These are phyloP conservation scores for Ustilago curta DNA, from an alignment of 1,284 basidiomycete genomes.

Conservation along the genomic window DNA sequence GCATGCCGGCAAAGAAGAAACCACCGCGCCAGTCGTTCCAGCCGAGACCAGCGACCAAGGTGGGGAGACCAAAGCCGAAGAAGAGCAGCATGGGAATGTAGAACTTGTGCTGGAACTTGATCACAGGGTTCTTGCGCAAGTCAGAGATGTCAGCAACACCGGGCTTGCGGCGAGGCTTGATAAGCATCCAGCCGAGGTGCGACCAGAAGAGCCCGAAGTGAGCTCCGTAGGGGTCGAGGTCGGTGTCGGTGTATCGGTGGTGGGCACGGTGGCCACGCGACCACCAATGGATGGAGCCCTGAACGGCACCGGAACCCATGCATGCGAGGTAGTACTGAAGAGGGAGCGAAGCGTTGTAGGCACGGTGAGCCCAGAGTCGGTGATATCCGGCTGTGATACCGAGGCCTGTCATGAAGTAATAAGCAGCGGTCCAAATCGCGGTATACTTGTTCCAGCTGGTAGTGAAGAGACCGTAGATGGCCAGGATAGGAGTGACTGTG, in stretches of 20 bases:
- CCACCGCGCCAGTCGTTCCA: constrained; percentile 68
- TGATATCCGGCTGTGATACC: constrained; percentile 68
- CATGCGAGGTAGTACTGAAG: constrained; percentile 65
- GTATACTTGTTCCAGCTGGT: constrained; percentile 57
- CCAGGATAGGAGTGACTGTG: constrained; percentile 60
- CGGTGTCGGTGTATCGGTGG: constrained; percentile 69
- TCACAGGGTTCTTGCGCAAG: constrained; percentile 64
- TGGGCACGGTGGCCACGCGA: constrained; percentile 69
- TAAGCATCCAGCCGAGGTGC: constrained; percentile 69
- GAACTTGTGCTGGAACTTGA: constrained; percentile 68
- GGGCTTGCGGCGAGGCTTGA: constrained; percentile 68
- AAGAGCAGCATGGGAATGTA: constrained; percentile 67
- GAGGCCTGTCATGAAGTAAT: constrained; percentile 68
- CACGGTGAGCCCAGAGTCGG: constrained; percentile 67
- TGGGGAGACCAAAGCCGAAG: constrained; percentile 66
- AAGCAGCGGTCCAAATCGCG: constrained; percentile 53
- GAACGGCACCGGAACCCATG: constrained; percentile 66
- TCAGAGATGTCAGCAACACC: constrained; percentile 68
- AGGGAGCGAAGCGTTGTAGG: constrained; percentile 61
- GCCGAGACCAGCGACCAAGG: constrained; percentile 67
- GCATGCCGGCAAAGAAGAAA: constrained; percentile 67
- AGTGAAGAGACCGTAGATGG: constrained; percentile 63
- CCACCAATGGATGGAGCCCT: constrained; percentile 69
- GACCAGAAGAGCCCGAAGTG: constrained; percentile 68
- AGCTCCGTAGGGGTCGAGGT: constrained; percentile 68